Base-by-base conservation (phyloP, 1,139 yeast species). In the Lizanozyma gosingica region DNA sequence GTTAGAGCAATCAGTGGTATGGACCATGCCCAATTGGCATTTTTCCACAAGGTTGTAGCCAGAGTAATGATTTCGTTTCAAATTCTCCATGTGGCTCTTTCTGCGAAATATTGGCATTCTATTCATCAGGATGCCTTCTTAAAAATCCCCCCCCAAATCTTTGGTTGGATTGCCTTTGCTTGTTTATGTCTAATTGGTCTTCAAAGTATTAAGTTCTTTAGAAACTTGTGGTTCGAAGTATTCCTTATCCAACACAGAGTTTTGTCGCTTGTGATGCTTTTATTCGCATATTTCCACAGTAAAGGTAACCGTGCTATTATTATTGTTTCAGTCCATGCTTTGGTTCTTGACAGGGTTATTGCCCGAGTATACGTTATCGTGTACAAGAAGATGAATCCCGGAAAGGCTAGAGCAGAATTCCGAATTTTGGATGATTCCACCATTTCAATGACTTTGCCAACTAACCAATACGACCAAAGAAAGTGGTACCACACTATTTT, bases 121-220 rank as follows among this genome's bases (percentile, higher is more conserved):
- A 43, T 69, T 39, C 57, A 65, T 17, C 65, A 70, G 45, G 47
- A 53, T 15, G 52, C 67, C 14, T 71, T 71, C 75, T 45, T 71
- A 17, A 43, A 54, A 11, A 71, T 73, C 35, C 78, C 78, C 2
- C 77, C 78, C 2, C 73, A 68, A 46, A 69, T 67, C 16, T 73
- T 72, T 52, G 78, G 78, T 4, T 64, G 69, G 56, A 71, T 72
- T 41, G 67, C 76, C 0, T 69, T 63, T 46, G 59, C 60, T 3
- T 55, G 63, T 35, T 59, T 71, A 49, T 58, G 57, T 18, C 42
- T 69, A 34, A 52, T 72, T 42, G 61, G 62, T 3, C 61, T 65
- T 54, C 69, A 62, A 3, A 63, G 70, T 38, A 38, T 66, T n/a
- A 60, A 58, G 40, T 51, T 63, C 35, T 51, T 73, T 14, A 53